Evolutionary conservation across 2,329 filamentous ascomycete species (phyloP).

Genomic region (Cytospora chrysosperma): DNA sequence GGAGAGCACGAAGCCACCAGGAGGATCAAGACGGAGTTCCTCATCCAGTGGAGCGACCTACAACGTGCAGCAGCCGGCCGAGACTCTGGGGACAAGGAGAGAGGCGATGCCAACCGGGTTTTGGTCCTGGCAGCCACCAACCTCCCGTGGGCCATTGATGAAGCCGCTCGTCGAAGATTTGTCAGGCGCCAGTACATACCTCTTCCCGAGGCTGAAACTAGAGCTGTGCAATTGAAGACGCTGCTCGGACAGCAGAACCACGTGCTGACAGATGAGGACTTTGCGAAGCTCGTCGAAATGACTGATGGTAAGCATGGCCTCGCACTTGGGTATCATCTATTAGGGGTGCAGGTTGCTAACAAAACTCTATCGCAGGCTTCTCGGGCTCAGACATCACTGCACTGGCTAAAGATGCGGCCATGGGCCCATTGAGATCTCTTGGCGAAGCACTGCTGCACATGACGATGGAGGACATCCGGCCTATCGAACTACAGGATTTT

Average conservation of each 20-base stretch:
- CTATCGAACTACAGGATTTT: constrained; percentile 83
- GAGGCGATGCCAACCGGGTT: constrained; percentile 82
- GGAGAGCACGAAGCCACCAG: constrained; percentile 91
- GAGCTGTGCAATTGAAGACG: constrained; percentile 74
- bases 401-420: constrained; percentile 93
- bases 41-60: constrained; percentile 96
- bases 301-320: constrained; percentile 70
- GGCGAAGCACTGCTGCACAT: constrained; percentile 88
- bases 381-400: constrained; percentile 97
- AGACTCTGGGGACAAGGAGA: constrained; percentile 65
- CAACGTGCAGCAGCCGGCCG: constrained; percentile 87
- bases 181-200: constrained; percentile 95
- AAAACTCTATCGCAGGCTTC: constrained; percentile 63
- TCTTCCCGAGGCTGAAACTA: constrained; percentile 79
- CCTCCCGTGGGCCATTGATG: constrained; percentile 95
- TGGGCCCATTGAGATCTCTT: constrained; percentile 88
- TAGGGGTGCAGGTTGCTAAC: constrained; percentile 1
- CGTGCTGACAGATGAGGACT: constrained; percentile 67
- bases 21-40: constrained; percentile 94
- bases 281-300: constrained; percentile 69
- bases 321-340: neutral
- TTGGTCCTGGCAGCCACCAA: constrained; percentile 95
- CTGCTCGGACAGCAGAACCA: constrained; percentile 88
- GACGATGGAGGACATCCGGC: constrained; percentile 89
- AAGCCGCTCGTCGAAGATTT: constrained; percentile 86